Percentiles rank a stretch among this genome's conserved stretches.
Evolutionary conservation across 2,329 filamentous ascomycete species (phyloP).

Genomic region (Beauveria pseudobassiana): DNA sequence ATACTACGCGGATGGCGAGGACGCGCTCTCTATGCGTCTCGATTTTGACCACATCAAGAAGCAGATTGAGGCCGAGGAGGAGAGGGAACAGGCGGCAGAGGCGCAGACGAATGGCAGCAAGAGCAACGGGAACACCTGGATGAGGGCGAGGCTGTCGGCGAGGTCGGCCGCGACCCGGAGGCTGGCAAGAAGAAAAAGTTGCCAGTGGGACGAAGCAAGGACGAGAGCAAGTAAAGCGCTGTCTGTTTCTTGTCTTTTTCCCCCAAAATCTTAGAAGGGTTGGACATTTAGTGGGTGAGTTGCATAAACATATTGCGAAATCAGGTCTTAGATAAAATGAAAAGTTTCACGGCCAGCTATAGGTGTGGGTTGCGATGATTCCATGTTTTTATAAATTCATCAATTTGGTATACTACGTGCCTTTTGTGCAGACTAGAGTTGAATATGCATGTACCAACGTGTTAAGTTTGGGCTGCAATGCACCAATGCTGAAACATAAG

Average conservation of each 20-base stretch:
- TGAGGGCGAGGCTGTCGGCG: slow-evolving; percentile 65
- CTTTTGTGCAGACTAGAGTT: neutral
- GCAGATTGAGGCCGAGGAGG: slow-evolving; percentile 36
- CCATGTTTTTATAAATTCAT: slow-evolving; percentile 1
- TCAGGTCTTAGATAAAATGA: slow-evolving; percentile 3
- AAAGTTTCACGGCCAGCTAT: neutral
- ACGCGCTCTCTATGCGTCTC: slow-evolving; percentile 90
- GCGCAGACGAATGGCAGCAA: slow-evolving; percentile 30
- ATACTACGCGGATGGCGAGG: slow-evolving; percentile 97
- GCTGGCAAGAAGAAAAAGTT: slow-evolving; percentile 61
- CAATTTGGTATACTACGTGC: too few species aligned
- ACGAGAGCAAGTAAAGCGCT: slow-evolving; percentile 38
- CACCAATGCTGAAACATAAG: neutral
- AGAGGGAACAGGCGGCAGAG: slow-evolving; percentile 31
- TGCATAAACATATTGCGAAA: neutral
- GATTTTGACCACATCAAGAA: slow-evolving; percentile 60
- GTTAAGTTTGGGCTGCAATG: neutral
- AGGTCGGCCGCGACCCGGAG: slow-evolving; percentile 46
- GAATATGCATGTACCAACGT: neutral
- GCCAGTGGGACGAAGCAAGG: slow-evolving; percentile 70
- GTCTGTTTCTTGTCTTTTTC: neutral
- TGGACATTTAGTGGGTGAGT: neutral
- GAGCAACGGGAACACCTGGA: slow-evolving; percentile 34
- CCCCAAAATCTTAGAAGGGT: neutral
- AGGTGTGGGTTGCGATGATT: slow-evolving; percentile 6